Conservation (phyloP, 129 eudicot species). For the Lonicera japonica region DNA sequence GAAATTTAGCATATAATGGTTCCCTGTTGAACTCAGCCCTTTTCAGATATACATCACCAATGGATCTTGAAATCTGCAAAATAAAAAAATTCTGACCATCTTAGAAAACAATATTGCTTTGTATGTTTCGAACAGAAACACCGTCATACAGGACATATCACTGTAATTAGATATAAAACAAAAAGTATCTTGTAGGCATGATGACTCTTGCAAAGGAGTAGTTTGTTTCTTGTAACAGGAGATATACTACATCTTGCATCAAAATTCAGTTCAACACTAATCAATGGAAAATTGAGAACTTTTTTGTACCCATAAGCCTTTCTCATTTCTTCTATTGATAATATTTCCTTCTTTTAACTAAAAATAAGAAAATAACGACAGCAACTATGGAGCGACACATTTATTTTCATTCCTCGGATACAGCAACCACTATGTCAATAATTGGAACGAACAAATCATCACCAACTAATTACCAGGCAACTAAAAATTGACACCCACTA, state of each 20-base stretch:
- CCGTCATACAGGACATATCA: not conserved
- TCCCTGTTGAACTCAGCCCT: conserved; percentile 88
- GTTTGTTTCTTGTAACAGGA: not conserved
- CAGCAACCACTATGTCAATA: too few species aligned
- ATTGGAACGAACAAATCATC: too few species aligned
- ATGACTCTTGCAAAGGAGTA: too few species aligned
- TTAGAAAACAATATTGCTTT: not conserved
- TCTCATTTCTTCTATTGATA: too few species aligned
- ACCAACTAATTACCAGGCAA: too few species aligned
- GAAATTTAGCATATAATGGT: conserved; percentile 68
- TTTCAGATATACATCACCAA: conserved; percentile 83
- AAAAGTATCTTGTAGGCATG: not conserved
- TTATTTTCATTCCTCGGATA: too few species aligned
- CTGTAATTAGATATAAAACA: not conserved
- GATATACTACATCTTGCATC: not conserved
- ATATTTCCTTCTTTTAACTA: too few species aligned
- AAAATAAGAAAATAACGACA: too few species aligned
- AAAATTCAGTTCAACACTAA: not conserved
- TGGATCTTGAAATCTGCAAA: conserved; percentile 80
- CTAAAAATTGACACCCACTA: too few species aligned
- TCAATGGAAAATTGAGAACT: too few species aligned
- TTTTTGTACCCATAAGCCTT: too few species aligned
- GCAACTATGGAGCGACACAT: too few species aligned
- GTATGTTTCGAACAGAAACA: not conserved
- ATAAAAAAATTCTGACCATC: not conserved